Base-by-base conservation (phyloP, 345 rosid species). In the Eucalyptus sp. region DNA sequence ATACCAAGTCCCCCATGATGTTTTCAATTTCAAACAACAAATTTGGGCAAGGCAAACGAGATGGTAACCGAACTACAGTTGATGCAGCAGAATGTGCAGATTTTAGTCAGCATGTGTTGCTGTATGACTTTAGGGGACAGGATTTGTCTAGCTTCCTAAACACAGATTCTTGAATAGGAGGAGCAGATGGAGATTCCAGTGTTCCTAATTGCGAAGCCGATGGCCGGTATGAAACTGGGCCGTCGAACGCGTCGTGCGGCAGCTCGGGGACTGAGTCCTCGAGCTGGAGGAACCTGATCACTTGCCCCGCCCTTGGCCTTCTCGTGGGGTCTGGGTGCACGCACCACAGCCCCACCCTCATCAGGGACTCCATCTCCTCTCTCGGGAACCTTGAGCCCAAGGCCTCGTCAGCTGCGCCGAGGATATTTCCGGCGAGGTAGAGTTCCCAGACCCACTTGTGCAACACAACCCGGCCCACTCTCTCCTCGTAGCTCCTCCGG, bases 171-270 rank as follows among this genome's bases (percentile, higher is more conserved):
- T 29, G 68, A 29, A 29, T 62, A 62, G 33, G 68, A 62, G 33
- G 33, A 62, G 68, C 44, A 9, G 81, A 71, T 37, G 46, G 25
- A 71, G 81, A 33, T 71, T 71, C 46, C 44, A 2, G 3, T 3
- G 5, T 71, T 37, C 13, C 25, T 71, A 10, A 71, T 71, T 33
- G 81, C 2, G 13, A 71, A 71, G 81, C 46, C 4, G 27, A 71
- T 20, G 83, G 83, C 83, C 0, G 14, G 83, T 18, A 18, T 2
- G 22, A 66, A 66, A 71, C 46, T 18, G 46, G 83, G 46, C 46
- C 0, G 5, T 37, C 2, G 27, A 71, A 10, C 0, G 27, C 2
- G 27, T 24, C 3, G 7, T 18, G 13, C 1, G 46, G 81, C 7
- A 71, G 46, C 44, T 71, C 25, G 1, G 46, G 46, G 46, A 37